These are phyloP conservation scores for Tuctoria greenei DNA, from an alignment of 176 grass and related monocot species.

Conservation along the genomic window DNA sequence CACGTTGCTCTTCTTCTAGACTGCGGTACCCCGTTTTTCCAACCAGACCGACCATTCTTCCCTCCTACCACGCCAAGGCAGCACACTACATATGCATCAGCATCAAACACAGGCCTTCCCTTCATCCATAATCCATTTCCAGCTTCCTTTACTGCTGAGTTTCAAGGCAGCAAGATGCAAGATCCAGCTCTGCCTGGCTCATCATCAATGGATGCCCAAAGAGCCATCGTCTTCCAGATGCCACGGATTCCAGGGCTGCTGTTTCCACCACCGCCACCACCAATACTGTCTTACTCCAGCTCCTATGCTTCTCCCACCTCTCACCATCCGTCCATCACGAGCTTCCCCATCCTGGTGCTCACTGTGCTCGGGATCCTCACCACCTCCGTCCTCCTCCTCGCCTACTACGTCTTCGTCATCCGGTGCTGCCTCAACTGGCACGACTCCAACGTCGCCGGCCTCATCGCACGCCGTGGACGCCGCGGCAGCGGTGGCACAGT, in stretches of 20 bases:
- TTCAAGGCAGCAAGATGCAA: not conserved
- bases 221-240: conserved; percentile 9
- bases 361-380: conserved; percentile 66
- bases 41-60: conserved; percentile 28
- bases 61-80: conserved; percentile 23
- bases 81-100: conserved; percentile 14
- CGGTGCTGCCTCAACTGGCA: conserved; percentile 74
- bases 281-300: not conserved
- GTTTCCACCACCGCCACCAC: not conserved
- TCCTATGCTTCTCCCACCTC: not conserved
- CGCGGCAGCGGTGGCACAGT: not conserved
- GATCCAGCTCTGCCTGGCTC: not conserved
- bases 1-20: conserved; percentile 5
- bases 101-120: not conserved
- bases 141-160: not conserved
- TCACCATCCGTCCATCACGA: conserved; percentile 27
- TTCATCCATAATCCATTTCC: not conserved
- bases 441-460: not conserved
- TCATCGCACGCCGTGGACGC: conserved; percentile 18
- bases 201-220: conserved; percentile 35
- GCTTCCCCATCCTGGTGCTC: conserved; percentile 58
- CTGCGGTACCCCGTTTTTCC: conserved; percentile 17
- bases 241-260: not conserved
- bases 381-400: conserved; percentile 61
- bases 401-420: conserved; percentile 86